Evolutionary conservation across 208 protist species (phyloP), one percentile per base, ranked within the genome.

Genomic region (Acanthamoeba culbertsoni): DNA sequence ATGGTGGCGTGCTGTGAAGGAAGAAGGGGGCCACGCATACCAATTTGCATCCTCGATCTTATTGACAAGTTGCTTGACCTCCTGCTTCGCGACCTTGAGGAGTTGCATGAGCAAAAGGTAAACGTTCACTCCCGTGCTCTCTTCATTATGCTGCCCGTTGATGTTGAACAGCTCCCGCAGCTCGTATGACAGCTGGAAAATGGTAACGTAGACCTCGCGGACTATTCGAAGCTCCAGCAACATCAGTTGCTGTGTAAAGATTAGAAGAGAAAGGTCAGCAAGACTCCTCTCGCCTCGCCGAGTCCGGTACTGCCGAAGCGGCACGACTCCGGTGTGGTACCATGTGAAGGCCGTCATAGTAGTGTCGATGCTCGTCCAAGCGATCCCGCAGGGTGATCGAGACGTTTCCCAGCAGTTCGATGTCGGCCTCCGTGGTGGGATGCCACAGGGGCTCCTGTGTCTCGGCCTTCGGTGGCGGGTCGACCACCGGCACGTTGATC

Each of bases 21-120:
- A 75, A 18, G 65, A 18, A n/a, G n/a, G n/a, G n/a, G n/a, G n/a
- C n/a, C n/a, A n/a, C n/a, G n/a, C 31, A 28, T 79, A 89, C 79
- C 79, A 89, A 37, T 89, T 63, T 12, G 79, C 79, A 26, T 89
- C 79, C n/a, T 89, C 79, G 23, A 89, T 89, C 51, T 63, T 63
- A 26, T 63, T 63, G 33, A 89, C 79, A 7, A 89, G 33, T 35
- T 89, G 45, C 31, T 89, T 63, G 28, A 89, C 46, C 18, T 89
- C 79, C 48, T 89, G 51, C 79, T 89, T 89, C 33, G 28, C 42
- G 51, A 65, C 79, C 20, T 63, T 89, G 31, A 89, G 79, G 33
- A 89, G 79, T 23, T 89, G 79, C 79, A 89, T 89, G 31, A 89
- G 48, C 45, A 89, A 37, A 16, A 89, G 79, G 40, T 89, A 89